These are phyloP conservation scores for Articulospora tetracladia DNA, from an alignment of 495 filamentous ascomycete species.

Conservation along the genomic window DNA sequence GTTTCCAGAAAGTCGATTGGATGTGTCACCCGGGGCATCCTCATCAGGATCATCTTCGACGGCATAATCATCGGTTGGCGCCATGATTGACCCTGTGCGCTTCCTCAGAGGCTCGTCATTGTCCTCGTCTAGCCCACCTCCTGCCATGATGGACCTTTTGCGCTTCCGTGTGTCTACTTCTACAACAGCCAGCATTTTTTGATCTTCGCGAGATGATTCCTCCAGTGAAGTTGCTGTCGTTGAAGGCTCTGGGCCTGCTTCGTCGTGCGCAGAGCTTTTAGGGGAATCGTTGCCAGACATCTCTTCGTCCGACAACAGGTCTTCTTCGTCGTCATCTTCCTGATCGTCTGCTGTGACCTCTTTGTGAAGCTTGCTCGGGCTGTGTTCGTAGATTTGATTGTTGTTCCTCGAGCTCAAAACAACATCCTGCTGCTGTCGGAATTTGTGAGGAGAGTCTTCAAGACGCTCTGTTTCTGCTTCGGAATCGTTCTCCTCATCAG, in stretches of 20 bases:
- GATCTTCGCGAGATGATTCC: constrained; percentile 18
- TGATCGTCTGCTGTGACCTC: constrained; percentile 34
- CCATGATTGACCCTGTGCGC: constrained; percentile 48
- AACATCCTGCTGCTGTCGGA: constrained; percentile 56
- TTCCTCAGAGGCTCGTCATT: constrained; percentile 51
- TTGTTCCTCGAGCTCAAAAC: constrained; percentile 44
- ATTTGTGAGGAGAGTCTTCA: constrained; percentile 83
- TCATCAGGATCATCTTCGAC: constrained; percentile 23
- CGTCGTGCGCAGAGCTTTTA: constrained; percentile 33
- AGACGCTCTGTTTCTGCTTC: constrained; percentile 96
- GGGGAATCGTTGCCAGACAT: constrained; percentile 27
- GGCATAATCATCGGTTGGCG: constrained; percentile 23
- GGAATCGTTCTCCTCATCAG: constrained; percentile 74
- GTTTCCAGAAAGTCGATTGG: constrained; percentile 25
- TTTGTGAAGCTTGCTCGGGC: constrained; percentile 64
- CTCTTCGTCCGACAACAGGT: constrained; percentile 41
- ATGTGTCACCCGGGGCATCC: constrained; percentile 22
- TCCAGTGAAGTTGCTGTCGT: constrained; percentile 27
- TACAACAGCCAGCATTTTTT: constrained; percentile 16
- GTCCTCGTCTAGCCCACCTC: constrained; percentile 30
- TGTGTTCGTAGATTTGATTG: constrained; percentile 46
- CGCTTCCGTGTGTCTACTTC: constrained; percentile 47
- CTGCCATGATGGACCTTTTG: constrained; percentile 44
- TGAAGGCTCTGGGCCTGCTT: constrained; percentile 29
- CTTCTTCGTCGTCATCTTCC: constrained; percentile 34